Base-by-base conservation (phyloP, 2,329 filamentous ascomycete species). In the Diplodia intermedia region DNA sequence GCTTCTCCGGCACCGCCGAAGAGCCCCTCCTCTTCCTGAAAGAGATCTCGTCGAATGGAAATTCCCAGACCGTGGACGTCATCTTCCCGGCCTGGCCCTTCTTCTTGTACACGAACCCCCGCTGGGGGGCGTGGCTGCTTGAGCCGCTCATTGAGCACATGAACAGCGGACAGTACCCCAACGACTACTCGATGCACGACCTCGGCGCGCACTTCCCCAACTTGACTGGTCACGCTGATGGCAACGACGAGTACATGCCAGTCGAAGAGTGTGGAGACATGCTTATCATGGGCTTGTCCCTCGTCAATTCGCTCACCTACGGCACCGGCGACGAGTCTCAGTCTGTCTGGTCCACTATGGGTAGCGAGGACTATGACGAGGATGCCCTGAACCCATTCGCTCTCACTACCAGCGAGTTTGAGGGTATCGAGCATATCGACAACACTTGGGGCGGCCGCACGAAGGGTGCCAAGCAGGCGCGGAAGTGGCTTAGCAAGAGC, bases 1-100 rank as follows among this genome's bases (percentile, higher is more conserved):
- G 89, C 71, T 91, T 93, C 75, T 86, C 90, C 7, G 87, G 91
- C 53, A 91, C 91, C 23, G 86, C 87, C 3, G 86, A 92, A 3
- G 84, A 88, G 70, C 90, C 91, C 0, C 85, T 94, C 52, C 78
- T 95, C 26, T 95, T 95, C 79, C 80, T 94, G 69, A 95, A 95
- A 76, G 92, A 95, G 77, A 94, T 95, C 67, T 93, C 91, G 1
- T 93, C 90, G 2, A 91, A 94, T 73, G 92, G 92, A 4, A 94
- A 96, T 74, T 89, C 89, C 77, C 92, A 95, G 76, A 95, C 92
- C 0, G 90, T 95, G 12, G 91, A 94, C 80, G 91, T 96, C 68
- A 94, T 96, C 73, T 95, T 93, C 81, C 92, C 92, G 0, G 86
- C 91, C 0, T 94, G 93, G 79, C 91, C 92, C 0, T 95, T 94